Conservation (phyloP, 129 eudicot genomes). For the Ambrosia trifida region DNA sequence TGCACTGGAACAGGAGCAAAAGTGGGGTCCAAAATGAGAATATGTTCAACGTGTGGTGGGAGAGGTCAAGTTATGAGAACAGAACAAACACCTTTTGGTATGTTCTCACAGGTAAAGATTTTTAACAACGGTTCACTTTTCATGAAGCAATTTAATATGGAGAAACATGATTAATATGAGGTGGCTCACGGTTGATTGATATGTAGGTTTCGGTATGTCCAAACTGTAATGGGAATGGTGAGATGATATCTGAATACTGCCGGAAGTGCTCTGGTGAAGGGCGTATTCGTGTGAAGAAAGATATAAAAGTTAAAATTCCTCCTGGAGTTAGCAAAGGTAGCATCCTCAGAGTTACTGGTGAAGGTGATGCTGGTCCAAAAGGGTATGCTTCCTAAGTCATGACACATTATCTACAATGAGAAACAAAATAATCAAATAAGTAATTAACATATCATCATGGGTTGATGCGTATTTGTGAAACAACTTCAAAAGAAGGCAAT, state of each 20-base stretch:
- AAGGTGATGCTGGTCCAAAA: slow-evolving; percentile 99
- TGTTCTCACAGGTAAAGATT: slow-evolving; percentile 81
- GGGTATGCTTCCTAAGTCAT: slow-evolving; percentile 74
- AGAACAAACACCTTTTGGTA: slow-evolving; percentile 98
- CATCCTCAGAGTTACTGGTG: slow-evolving; percentile 88
- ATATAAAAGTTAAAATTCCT: slow-evolving; percentile 92
- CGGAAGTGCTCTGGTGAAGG: slow-evolving; percentile 96
- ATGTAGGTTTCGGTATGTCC: slow-evolving; percentile 92
- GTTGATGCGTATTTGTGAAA: too few relatives aligned
- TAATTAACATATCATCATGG: too few relatives aligned
- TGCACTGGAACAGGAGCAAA: slow-evolving; percentile 96
- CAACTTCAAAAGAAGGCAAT: too few relatives aligned
- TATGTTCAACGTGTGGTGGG: slow-evolving; percentile 98
- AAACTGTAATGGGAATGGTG: slow-evolving; percentile 94
- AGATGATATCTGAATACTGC: slow-evolving; percentile 84
- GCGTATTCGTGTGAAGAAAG: slow-evolving; percentile 76
- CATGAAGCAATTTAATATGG: neutral
- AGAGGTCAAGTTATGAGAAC: slow-evolving; percentile 99
- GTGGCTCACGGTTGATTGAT: neutral
- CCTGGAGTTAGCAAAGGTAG: slow-evolving; percentile 97
- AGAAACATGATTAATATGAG: neutral
- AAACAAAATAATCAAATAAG: too few relatives aligned
- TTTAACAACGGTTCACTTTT: neutral
- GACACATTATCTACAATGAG: neutral
- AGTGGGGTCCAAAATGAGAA: slow-evolving; percentile 88